Base-by-base conservation (phyloP, 495 filamentous ascomycete species). In the Xylaria palmicola region DNA sequence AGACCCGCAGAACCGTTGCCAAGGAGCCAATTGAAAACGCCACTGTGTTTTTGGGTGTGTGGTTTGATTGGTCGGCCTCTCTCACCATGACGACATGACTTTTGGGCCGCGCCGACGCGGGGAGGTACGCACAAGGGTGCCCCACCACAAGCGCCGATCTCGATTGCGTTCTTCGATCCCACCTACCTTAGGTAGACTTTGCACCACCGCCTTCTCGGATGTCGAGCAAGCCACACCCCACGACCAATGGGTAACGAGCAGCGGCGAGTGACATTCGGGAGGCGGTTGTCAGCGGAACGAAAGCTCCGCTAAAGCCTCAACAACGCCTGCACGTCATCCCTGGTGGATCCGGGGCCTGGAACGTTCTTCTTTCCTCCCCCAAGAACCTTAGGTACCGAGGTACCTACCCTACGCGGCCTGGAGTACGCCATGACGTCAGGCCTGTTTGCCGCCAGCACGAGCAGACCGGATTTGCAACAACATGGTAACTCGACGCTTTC, bases 221-320 rank as follows among this genome's bases (percentile, higher is more conserved):
- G 9, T n/a, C 22, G 34, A 30, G 30, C 5, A 13, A 36, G 50
- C 50, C 50, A 39, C 47, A 20, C 2, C 17, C 5, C 2, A 15
- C 17, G 36, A 15, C 36, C 26, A 26, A 51, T 45, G 24, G 32
- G 20, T 9, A 1, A 26, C 5, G 15, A 20, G 47, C 47, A 26
- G 17, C n/a, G 9, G 10, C 8, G 20, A 51, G 43, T 40, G 32
- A 51, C 36, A 47, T 56, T 43, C 0, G 26, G 17, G 20, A 1
- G 7, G 10, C 12, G 6, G 19, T 3, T 1, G 13, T 17, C 7
- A 17, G 39, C 56, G 56, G 56, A 59, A 32, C 24, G n/a, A 39
- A 48, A 24, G 56, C 43, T 59, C 56, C 56, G 56, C 17, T 9
- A 30, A 43, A 59, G 56, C 56, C 56, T 59, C 56, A 56, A 56